These are phyloP conservation scores for Dendrocalamus latiflorus DNA, from an alignment of 202 grass and related monocot species.

Conservation along the genomic window DNA sequence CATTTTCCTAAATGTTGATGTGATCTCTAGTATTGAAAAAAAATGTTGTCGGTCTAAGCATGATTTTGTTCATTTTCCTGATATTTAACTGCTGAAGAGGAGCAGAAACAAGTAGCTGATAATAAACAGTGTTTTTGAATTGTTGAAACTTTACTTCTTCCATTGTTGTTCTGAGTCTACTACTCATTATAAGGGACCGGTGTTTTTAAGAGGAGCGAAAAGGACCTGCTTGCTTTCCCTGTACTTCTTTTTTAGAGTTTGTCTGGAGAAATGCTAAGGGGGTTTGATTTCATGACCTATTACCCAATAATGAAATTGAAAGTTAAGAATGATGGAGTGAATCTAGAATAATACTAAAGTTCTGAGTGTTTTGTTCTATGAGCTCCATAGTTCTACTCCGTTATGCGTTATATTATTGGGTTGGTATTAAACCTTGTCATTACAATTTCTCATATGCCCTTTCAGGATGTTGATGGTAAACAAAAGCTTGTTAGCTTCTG, in stretches of 20 bases:
- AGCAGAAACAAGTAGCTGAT: neutral
- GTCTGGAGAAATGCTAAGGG: neutral
- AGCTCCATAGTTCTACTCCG: neutral
- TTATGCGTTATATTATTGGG: neutral
- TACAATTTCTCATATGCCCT: neutral
- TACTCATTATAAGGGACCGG: neutral
- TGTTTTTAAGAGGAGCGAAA: neutral
- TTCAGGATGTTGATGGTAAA: slow-evolving; percentile 16
- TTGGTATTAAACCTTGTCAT: neutral
- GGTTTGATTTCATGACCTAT: neutral
- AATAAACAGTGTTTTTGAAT: neutral
- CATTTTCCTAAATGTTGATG: too few species aligned
- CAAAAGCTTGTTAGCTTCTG: neutral
- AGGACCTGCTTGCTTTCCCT: neutral
- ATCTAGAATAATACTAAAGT: neutral
- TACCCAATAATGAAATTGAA: neutral
- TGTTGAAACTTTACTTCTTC: neutral
- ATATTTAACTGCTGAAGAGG: neutral
- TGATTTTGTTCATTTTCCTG: neutral
- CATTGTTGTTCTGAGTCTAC: neutral
- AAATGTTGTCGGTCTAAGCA: neutral
- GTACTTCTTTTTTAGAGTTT: neutral
- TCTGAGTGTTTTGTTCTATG: neutral
- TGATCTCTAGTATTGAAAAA: too few species aligned
- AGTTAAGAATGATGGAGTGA: neutral